phyloP scores from a whole-genome alignment of 441 rosid species.

The Euphorbia celastroides region DNA sequence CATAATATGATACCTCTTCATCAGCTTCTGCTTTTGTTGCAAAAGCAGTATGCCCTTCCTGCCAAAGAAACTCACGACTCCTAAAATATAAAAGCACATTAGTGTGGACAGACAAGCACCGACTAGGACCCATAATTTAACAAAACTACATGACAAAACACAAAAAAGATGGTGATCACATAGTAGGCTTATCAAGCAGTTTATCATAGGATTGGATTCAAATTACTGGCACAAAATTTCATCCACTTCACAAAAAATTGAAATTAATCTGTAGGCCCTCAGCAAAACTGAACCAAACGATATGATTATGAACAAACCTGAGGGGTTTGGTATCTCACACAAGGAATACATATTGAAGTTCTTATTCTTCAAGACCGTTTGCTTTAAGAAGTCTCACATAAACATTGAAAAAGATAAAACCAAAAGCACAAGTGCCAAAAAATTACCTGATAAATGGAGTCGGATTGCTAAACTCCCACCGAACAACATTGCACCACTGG shows the following conservation, averaged over 20 bases:
- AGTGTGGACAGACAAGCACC: not conserved
- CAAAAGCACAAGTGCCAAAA: slow-evolving; percentile 7
- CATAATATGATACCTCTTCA: slow-evolving; percentile 52
- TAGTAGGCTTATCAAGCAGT: slow-evolving; percentile 2
- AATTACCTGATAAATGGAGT: slow-evolving; percentile 94
- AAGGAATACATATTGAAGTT: not conserved
- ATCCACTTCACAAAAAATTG: not conserved
- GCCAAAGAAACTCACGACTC: slow-evolving; percentile 99
- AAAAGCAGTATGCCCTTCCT: slow-evolving; percentile 98
- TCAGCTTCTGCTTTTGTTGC: slow-evolving; percentile 94
- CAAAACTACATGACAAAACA: not conserved
- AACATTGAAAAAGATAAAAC: slow-evolving; percentile 1
- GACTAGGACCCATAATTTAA: not conserved
- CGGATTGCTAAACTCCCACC: slow-evolving; percentile 99
- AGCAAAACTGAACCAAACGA: not conserved
- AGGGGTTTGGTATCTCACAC: not conserved
- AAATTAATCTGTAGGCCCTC: not conserved
- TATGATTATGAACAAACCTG: not conserved
- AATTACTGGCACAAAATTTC: not conserved
- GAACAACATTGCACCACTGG: slow-evolving; percentile 99
- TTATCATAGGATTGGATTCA: not conserved
- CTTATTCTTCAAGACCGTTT: not conserved
- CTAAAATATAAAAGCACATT: slow-evolving; percentile 34
- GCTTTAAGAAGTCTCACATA: not conserved
- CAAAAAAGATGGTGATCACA: not conserved